phyloP scores from a whole-genome alignment of 345 rosid species.

The Cardamine occulta region DNA sequence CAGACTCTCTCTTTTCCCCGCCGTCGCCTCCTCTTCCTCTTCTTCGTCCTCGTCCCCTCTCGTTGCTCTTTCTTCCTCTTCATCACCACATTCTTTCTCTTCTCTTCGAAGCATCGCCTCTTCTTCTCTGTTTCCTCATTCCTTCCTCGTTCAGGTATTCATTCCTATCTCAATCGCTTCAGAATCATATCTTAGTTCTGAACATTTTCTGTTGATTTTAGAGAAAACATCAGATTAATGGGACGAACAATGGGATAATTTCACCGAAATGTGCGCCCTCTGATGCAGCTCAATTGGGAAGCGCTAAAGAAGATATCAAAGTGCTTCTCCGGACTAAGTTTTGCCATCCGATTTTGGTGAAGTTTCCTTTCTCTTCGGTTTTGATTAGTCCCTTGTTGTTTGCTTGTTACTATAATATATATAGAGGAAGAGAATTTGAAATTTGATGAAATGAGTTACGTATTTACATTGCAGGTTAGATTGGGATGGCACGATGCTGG shows the following conservation, averaged over 20 bases:
- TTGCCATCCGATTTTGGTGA: constrained; percentile 88
- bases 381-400: no score
- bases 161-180: not conserved
- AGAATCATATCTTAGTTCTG: not conserved
- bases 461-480: constrained; percentile 60
- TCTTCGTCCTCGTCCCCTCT: constrained; percentile 32
- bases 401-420: not conserved
- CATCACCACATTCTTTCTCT: constrained; percentile 40
- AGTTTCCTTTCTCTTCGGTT: not conserved
- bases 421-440: not conserved
- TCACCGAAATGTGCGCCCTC: constrained; percentile 66
- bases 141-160: constrained; percentile 53
- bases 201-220: constrained; percentile 24
- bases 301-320: constrained; percentile 88
- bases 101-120: constrained; percentile 60
- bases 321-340: constrained; percentile 72
- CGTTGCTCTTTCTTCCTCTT: constrained; percentile 37
- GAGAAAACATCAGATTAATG: constrained; percentile 49
- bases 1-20: constrained; percentile 44
- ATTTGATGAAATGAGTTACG: not conserved
- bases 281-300: constrained; percentile 78
- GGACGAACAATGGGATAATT: no score
- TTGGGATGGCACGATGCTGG: constrained; percentile 98
- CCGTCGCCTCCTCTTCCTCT: no score
- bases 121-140: constrained; percentile 53